Percentiles rank a stretch among this genome's conserved stretches.
Evolutionary conservation across 139 green algal species (phyloP).

Genomic region (Chlamydomonas incerta): DNA sequence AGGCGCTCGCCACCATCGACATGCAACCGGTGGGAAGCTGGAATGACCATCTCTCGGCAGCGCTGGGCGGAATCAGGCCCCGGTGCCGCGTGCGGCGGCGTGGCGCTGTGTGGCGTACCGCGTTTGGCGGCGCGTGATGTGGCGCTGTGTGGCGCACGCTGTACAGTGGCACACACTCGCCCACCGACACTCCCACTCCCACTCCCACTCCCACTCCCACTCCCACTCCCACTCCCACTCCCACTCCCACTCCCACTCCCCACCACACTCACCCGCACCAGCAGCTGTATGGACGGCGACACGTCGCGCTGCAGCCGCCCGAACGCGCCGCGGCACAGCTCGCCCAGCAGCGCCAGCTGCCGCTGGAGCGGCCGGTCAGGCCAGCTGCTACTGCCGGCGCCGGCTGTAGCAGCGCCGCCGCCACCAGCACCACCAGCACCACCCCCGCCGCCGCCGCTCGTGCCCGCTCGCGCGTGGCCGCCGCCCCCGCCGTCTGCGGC

Average conservation of each 20-base stretch:
- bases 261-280: constrained; percentile 2
- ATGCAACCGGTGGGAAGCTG: no score
- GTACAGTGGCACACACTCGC: no score
- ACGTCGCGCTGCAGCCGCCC: constrained; percentile 36
- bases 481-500: neutral
- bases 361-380: constrained; percentile 33
- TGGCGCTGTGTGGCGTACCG: no score
- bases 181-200: no score
- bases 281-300: constrained; percentile 23
- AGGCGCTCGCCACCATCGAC: no score
- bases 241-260: neutral
- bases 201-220: no score
- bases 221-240: neutral
- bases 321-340: constrained; percentile 16
- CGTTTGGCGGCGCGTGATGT: no score
- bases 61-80: no score
- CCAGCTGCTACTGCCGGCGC: constrained; percentile 28
- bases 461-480: no score
- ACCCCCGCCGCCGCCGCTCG: neutral
- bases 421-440: neutral
- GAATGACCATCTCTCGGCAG: no score
- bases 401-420: neutral
- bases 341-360: constrained; percentile 38
- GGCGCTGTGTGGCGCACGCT: no score
- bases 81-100: no score